phyloP scores from a whole-genome alignment of 2,329 filamentous ascomycete genomes.

The Byssoonygena ceratinophila region DNA sequence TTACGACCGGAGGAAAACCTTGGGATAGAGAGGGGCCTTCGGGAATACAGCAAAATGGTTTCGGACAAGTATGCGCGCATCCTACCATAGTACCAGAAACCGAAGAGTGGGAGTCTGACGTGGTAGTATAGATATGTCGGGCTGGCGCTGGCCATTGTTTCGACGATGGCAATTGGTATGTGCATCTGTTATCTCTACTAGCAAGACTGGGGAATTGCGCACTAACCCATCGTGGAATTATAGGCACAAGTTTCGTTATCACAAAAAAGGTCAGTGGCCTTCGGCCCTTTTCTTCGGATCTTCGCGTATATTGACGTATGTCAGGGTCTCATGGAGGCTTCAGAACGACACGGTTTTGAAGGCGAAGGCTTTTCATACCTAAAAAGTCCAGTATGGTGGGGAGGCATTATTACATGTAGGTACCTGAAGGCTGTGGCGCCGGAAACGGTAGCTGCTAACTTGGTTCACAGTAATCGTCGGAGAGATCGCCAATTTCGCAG shows the following conservation, averaged over 20 bases:
- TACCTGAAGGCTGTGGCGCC: conserved; percentile 13
- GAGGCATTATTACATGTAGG: conserved; percentile 78
- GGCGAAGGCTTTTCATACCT: conserved; percentile 93
- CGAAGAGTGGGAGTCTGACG: neutral
- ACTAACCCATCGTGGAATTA: neutral
- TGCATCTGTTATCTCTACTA: neutral
- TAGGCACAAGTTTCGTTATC: conserved; percentile 94
- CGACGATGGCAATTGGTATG: conserved; percentile 40
- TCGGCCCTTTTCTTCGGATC: conserved; percentile 2
- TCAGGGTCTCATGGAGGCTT: conserved; percentile 79
- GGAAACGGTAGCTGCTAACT: conserved; percentile 5
- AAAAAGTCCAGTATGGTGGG: conserved; percentile 95
- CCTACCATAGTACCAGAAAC: neutral
- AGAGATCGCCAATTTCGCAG: conserved; percentile 93
- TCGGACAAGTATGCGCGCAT: conserved; percentile 33
- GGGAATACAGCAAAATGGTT: conserved; percentile 27
- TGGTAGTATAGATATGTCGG: conserved; percentile 35
- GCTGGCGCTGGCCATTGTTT: conserved; percentile 38
- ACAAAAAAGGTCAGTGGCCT: conserved; percentile 73
- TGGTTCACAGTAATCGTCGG: conserved; percentile 63
- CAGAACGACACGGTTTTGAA: conserved; percentile 86
- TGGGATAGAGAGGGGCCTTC: neutral
- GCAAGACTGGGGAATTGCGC: conserved; percentile 7
- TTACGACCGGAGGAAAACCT: neutral
- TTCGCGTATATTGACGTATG: conserved; percentile 19